Conservation (phyloP, 768 basidiomycete genomes). For the Leccinum subtestaceum region DNA sequence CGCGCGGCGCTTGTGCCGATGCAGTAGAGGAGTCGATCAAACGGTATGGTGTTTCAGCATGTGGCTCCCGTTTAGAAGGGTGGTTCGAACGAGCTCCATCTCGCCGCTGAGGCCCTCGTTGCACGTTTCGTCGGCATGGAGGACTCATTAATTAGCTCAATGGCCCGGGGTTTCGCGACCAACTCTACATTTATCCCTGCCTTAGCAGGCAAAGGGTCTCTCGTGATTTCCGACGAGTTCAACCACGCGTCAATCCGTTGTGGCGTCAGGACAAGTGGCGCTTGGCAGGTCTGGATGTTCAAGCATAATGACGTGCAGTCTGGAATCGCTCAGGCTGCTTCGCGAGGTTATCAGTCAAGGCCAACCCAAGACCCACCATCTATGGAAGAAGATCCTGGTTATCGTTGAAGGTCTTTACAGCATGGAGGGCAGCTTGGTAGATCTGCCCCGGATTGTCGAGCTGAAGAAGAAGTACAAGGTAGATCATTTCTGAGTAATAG, state of each 20-base stretch:
- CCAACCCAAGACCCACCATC: conserved; percentile 95
- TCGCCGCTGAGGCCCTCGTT: conserved; percentile 78
- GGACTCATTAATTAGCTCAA: conserved; percentile 85
- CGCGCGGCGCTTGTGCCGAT: conserved; percentile 89
- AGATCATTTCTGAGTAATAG: conserved; percentile 13
- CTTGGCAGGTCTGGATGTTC: conserved; percentile 80
- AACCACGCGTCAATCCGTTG: conserved; percentile 96
- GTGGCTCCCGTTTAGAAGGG: conserved; percentile 81
- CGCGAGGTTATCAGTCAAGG: conserved; percentile 94
- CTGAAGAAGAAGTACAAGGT: conserved; percentile 97
- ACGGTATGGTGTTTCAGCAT: conserved; percentile 79
- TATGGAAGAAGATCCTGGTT: conserved; percentile 97
- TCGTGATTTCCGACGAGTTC: conserved; percentile 95
- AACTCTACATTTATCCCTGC: conserved; percentile 94
- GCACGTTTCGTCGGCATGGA: conserved; percentile 89
- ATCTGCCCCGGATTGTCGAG: conserved; percentile 78
- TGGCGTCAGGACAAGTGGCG: conserved; percentile 86
- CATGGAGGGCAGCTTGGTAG: conserved; percentile 96
- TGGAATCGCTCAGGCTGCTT: conserved; percentile 64
- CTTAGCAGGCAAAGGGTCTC: conserved; percentile 82
- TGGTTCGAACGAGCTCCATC: conserved; percentile 87
- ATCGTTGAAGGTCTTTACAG: conserved; percentile 95
- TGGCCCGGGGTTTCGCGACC: conserved; percentile 86
- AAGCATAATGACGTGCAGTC: conserved; percentile 84
- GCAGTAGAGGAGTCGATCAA: conserved; percentile 82